Conservation (phyloP, 164 flowering plant species). For the Saururus chinensis region DNA sequence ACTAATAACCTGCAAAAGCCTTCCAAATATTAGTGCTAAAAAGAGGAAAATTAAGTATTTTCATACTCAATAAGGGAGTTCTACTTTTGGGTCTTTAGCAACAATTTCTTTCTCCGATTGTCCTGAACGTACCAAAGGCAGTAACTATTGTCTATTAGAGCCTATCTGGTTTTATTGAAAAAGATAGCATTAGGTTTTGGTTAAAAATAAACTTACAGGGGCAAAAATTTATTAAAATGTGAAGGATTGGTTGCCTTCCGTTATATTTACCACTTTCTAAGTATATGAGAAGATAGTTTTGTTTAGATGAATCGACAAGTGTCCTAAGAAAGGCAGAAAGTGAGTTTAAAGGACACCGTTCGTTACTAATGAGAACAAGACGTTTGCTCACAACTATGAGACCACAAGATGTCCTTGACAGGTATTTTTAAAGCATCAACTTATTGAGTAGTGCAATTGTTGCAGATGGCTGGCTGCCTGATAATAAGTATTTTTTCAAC, state of each 20-base stretch:
- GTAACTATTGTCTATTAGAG: too few relatives aligned
- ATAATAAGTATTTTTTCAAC: constrained; percentile 11
- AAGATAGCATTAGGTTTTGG: too few relatives aligned
- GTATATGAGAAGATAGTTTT: neutral
- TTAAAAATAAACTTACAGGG: too few relatives aligned
- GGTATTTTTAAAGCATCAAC: constrained; percentile 24
- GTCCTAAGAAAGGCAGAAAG: constrained; percentile 76
- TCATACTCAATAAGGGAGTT: too few relatives aligned
- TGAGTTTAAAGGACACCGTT: constrained; percentile 89
- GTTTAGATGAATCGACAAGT: constrained; percentile 69
- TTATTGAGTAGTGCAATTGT: neutral
- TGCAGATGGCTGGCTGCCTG: neutral
- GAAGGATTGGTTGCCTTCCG: too few relatives aligned
- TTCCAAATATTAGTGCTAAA: too few relatives aligned
- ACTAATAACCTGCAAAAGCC: too few relatives aligned
- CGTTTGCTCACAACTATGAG: constrained; percentile 78
- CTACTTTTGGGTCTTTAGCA: too few relatives aligned
- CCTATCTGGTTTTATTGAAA: too few relatives aligned
- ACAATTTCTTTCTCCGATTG: too few relatives aligned
- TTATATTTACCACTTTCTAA: neutral
- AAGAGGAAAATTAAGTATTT: too few relatives aligned
- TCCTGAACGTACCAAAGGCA: too few relatives aligned
- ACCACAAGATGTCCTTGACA: constrained; percentile 80
- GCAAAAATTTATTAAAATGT: neutral
- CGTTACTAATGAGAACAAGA: constrained; percentile 70